phyloP scores from a whole-genome alignment of 2,329 filamentous ascomycete species.

The Stagonosporopsis tanaceti region DNA sequence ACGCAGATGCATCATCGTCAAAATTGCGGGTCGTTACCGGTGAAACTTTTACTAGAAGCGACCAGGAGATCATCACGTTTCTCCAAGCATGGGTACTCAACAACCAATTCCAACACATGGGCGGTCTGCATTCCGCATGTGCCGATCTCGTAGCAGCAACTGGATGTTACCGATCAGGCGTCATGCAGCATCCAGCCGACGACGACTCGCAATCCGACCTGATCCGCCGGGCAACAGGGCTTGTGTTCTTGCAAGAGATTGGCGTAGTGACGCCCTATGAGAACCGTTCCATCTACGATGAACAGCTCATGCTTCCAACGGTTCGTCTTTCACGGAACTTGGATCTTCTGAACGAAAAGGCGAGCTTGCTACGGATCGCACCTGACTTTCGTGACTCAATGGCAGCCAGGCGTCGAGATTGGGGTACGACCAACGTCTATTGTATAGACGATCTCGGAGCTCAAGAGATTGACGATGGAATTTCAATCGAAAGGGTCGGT shows the following conservation, averaged over 20 bases:
- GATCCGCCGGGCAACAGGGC: conserved; percentile 55
- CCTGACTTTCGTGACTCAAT: conserved; percentile 61
- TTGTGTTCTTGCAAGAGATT: conserved; percentile 77
- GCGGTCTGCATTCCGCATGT: conserved; percentile 67
- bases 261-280: conserved; percentile 76
- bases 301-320: conserved; percentile 60
- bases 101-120: conserved; percentile 44
- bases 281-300: conserved; percentile 69
- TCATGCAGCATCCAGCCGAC: conserved; percentile 48
- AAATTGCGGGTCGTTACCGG: conserved; percentile 26
- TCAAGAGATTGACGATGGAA: conserved; percentile 78
- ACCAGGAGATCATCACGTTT: conserved; percentile 69
- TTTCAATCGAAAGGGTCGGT: conserved; percentile 72
- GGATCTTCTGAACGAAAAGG: conserved; percentile 51
- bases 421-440: conserved; percentile 68
- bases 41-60: conserved; percentile 58
- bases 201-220: conserved; percentile 4
- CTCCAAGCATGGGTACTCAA: conserved; percentile 68
- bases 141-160: conserved; percentile 69
- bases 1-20: conserved; percentile 30
- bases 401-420: conserved; percentile 65
- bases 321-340: conserved; percentile 55
- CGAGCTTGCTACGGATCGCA: conserved; percentile 31
- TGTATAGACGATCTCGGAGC: conserved; percentile 75
- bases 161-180: conserved; percentile 64